Evolutionary conservation across 495 filamentous ascomycete species (phyloP).

Genomic region (Hypoxylon crocopeplum): DNA sequence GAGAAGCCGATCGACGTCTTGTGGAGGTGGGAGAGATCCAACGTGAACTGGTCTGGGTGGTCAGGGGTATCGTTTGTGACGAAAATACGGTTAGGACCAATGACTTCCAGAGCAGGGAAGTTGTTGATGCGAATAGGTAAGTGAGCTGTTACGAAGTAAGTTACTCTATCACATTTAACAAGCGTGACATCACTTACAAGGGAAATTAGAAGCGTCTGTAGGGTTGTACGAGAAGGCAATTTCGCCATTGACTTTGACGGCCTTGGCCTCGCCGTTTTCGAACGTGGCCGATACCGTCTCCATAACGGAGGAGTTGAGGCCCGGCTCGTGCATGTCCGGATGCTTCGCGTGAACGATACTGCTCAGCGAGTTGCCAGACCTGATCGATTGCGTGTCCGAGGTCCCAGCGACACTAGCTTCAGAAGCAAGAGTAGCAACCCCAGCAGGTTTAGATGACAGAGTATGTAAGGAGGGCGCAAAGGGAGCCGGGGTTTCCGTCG

Average conservation of each 20-base stretch:
- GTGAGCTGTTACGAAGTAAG: constrained; percentile 44
- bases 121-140: constrained; percentile 87
- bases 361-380: constrained; percentile 82
- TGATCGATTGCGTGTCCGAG: constrained; percentile 91
- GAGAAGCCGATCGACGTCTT: constrained; percentile 88
- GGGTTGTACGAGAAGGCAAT: constrained; percentile 86
- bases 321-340: constrained; percentile 79
- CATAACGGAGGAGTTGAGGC: constrained; percentile 88
- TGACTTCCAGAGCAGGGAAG: constrained; percentile 87
- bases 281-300: constrained; percentile 90
- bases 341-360: constrained; percentile 70
- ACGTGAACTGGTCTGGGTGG: constrained; percentile 79
- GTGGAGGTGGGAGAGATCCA: constrained; percentile 73
- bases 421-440: constrained; percentile 54
- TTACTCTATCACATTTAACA: not conserved
- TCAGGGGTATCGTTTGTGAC: constrained; percentile 71
- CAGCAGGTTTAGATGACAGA: constrained; percentile 50
- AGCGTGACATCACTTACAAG: constrained; percentile 37
- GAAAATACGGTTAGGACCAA: constrained; percentile 93
- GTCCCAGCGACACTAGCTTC: constrained; percentile 57
- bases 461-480: constrained; percentile 53
- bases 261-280: constrained; percentile 72
- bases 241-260: constrained; percentile 83
- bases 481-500: constrained; percentile 45
- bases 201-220: constrained; percentile 51